These are phyloP conservation scores for Albatrellus ellisii DNA, from an alignment of 768 basidiomycete genomes.

Conservation along the genomic window DNA sequence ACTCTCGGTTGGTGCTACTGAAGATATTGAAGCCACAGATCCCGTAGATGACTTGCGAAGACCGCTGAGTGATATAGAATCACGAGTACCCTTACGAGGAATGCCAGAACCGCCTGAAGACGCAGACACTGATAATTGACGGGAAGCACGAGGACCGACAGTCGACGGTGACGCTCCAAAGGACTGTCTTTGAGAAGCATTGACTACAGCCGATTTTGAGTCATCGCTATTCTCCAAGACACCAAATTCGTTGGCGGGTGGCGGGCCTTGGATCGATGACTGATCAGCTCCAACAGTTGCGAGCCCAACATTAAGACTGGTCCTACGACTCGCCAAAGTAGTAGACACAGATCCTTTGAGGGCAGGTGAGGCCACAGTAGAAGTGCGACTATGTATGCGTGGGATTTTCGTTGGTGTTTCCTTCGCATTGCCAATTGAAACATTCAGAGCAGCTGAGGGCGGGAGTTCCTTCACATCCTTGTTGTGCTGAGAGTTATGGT, in stretches of 20 bases:
- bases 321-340: conserved; percentile 39
- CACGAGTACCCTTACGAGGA: conserved; percentile 58
- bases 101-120: conserved; percentile 31
- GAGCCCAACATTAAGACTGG: conserved; percentile 43
- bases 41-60: conserved; percentile 75
- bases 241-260: conserved; percentile 63
- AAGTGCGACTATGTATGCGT: conserved; percentile 77
- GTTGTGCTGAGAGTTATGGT: conserved; percentile 23
- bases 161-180: conserved; percentile 52
- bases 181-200: conserved; percentile 37
- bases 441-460: conserved; percentile 39
- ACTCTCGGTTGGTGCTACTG: conserved; percentile 30
- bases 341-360: conserved; percentile 36
- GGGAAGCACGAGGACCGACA: conserved; percentile 43
- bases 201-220: conserved; percentile 30
- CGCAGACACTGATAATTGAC: conserved; percentile 41
- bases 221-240: conserved; percentile 54
- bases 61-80: conserved; percentile 67
- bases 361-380: conserved; percentile 62
- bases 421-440: conserved; percentile 42
- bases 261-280: conserved; percentile 39
- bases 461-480: conserved; percentile 47
- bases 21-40: conserved; percentile 58
- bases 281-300: conserved; percentile 42
- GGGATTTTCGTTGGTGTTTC: conserved; percentile 92